Conservation (phyloP, 441 rosid species). For the Croton setiger region DNA sequence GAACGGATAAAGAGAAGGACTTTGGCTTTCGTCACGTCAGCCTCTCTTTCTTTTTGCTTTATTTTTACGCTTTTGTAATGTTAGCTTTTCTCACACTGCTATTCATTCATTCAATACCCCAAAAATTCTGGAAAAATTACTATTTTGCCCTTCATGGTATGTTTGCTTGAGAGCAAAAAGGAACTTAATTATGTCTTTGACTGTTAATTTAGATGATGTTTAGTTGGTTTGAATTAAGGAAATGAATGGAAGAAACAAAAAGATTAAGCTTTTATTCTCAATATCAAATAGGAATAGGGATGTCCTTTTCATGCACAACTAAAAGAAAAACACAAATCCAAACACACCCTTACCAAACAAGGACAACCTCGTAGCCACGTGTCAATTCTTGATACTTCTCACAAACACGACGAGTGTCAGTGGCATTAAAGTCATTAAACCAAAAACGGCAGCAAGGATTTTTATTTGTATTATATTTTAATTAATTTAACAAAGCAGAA, state of each 20-base stretch:
- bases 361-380: not conserved
- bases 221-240: too few species aligned
- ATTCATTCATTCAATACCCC: too few species aligned
- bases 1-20: not conserved
- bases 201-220: too few species aligned
- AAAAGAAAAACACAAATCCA: not conserved
- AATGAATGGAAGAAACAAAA: not conserved
- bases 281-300: too few species aligned
- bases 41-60: not conserved
- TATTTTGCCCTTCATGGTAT: not conserved
- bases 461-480: not conserved
- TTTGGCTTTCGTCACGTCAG: not conserved
- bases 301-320: not conserved
- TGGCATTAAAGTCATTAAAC: constrained; percentile 5
- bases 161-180: not conserved
- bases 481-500: constrained; percentile 18
- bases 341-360: not conserved
- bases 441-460: not conserved
- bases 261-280: too few species aligned
- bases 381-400: not conserved
- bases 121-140: not conserved
- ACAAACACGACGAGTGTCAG: not conserved
- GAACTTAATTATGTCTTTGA: too few species aligned
- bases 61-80: not conserved
- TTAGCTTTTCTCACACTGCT: not conserved